These are phyloP conservation scores for Calonectria crousiana DNA, from an alignment of 2,329 filamentous ascomycete genomes.

Conservation along the genomic window DNA sequence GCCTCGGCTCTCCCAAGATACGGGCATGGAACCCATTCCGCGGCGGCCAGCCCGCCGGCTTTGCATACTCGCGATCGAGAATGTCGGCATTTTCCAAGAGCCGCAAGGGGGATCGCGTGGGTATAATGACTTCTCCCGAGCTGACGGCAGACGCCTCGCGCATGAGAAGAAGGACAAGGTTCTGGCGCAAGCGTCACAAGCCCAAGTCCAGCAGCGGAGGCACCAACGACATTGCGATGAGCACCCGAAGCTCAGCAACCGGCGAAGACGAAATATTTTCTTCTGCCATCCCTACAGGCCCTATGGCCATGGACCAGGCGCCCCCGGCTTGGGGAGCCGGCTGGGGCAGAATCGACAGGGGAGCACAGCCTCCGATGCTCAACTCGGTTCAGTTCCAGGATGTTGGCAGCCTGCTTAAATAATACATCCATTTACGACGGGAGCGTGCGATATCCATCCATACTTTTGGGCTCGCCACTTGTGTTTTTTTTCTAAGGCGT, in stretches of 20 bases:
- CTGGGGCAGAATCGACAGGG: conserved; percentile 47
- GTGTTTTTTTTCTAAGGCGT: conserved; percentile 37
- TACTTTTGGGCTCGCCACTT: not conserved
- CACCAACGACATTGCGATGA: conserved; percentile 49
- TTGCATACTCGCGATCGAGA: conserved; percentile 57
- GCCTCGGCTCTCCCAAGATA: conserved; percentile 47
- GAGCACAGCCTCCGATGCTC: conserved; percentile 43
- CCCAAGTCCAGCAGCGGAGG: conserved; percentile 44
- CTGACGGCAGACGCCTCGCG: conserved; percentile 44
- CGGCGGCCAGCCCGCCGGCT: conserved; percentile 65
- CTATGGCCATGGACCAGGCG: conserved; percentile 30
- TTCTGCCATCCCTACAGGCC: conserved; percentile 19
- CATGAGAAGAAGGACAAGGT: conserved; percentile 38
- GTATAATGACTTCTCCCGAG: conserved; percentile 60
- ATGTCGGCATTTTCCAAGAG: conserved; percentile 40
- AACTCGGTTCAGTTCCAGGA: conserved; percentile 49
- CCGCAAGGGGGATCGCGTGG: conserved; percentile 49
- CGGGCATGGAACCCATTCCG: conserved; percentile 60
- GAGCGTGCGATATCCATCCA: not conserved
- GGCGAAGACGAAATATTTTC: conserved; percentile 41
- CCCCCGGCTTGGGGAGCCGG: conserved; percentile 48
- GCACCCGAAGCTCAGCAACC: conserved; percentile 46
- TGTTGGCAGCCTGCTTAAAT: conserved; percentile 48
- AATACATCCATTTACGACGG: conserved; percentile 16
- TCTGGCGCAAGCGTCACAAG: conserved; percentile 47